These are phyloP conservation scores for Cadophora malorum DNA, from an alignment of 2,329 filamentous ascomycete genomes.

Conservation along the genomic window DNA sequence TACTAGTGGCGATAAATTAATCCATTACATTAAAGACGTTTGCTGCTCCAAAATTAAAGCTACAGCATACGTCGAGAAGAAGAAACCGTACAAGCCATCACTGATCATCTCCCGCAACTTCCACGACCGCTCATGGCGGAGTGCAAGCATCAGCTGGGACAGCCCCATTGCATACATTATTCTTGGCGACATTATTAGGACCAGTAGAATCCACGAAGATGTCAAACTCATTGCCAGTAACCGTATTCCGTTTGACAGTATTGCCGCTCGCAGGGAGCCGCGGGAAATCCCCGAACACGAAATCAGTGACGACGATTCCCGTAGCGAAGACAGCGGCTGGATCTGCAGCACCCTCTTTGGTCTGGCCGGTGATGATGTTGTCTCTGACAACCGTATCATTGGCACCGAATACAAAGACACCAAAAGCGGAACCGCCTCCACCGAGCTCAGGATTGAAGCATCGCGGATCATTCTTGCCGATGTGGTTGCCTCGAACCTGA, in stretches of 20 bases:
- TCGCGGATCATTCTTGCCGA: constrained; percentile 32
- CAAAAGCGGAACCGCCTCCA: constrained; percentile 27
- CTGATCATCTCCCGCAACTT: neutral
- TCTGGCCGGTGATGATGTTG: constrained; percentile 43
- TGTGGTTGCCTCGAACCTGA: constrained; percentile 43
- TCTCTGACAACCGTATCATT: constrained; percentile 41
- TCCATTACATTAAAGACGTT: neutral
- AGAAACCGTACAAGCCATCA: neutral
- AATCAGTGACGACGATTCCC: constrained; percentile 12
- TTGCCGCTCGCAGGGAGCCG: constrained; percentile 38
- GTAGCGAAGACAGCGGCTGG: constrained; percentile 8
- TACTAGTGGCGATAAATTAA: neutral
- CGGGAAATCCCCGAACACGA: neutral
- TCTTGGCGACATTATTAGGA: constrained; percentile 39
- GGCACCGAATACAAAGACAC: constrained; percentile 44
- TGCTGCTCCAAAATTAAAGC: neutral
- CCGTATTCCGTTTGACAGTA: constrained; percentile 41
- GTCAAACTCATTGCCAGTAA: constrained; percentile 44
- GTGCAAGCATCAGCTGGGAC: constrained; percentile 24
- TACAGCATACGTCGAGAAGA: neutral
- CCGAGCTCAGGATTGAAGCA: constrained; percentile 31
- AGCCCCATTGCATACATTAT: constrained; percentile 37
- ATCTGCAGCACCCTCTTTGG: constrained; percentile 19
- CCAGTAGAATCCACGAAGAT: constrained; percentile 34
- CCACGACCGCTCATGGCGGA: neutral